Percentiles rank a stretch among this genome's conserved stretches.
phyloP scores from a whole-genome alignment of 2,329 filamentous ascomycete genomes.

The Aspergillus sp. region DNA sequence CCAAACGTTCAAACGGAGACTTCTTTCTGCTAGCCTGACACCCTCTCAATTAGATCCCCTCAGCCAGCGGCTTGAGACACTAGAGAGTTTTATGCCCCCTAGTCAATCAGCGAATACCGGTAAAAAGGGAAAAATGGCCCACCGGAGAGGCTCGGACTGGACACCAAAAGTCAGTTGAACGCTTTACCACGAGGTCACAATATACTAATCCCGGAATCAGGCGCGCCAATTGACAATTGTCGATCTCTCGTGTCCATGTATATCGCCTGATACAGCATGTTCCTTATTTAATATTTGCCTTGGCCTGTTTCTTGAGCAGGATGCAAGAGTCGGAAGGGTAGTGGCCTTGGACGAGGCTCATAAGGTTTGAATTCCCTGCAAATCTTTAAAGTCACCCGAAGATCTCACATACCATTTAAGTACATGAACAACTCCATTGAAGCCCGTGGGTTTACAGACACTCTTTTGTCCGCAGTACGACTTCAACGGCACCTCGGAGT shows the following conservation, averaged over 20 bases:
- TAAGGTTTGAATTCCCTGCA: background rate
- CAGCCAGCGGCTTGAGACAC: conserved; percentile 19
- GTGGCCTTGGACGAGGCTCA: no score
- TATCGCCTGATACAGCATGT: conserved; percentile 22
- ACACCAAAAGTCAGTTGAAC: conserved; percentile 11
- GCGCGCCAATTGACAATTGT: conserved; percentile 19
- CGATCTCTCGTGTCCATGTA: conserved; percentile 24
- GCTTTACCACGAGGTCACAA: background rate
- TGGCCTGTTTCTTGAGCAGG: conserved; percentile 22
- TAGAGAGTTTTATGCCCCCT: conserved; percentile 24
- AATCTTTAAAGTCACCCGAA: background rate
- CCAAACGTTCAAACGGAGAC: conserved; percentile 41
- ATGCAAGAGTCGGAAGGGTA: background rate
- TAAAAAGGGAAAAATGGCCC: background rate
- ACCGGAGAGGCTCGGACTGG: conserved; percentile 10
- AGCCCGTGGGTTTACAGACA: conserved; percentile 52
- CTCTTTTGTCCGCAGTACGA: conserved; percentile 61
- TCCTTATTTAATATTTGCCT: conserved; percentile 24
- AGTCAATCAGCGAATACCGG: background rate
- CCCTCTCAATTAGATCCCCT: conserved; percentile 17
- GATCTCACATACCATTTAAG: background rate
- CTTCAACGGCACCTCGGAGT: conserved; percentile 67
- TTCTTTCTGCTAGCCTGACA: conserved; percentile 10
- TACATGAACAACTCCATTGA: conserved; percentile 18
- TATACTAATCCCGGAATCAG: background rate